A percentile compares a stretch with the other conserved stretches of the same genome.
Conservation (phyloP, 2,329 filamentous ascomycete genomes). For the Colletotrichum cuscutae region DNA sequence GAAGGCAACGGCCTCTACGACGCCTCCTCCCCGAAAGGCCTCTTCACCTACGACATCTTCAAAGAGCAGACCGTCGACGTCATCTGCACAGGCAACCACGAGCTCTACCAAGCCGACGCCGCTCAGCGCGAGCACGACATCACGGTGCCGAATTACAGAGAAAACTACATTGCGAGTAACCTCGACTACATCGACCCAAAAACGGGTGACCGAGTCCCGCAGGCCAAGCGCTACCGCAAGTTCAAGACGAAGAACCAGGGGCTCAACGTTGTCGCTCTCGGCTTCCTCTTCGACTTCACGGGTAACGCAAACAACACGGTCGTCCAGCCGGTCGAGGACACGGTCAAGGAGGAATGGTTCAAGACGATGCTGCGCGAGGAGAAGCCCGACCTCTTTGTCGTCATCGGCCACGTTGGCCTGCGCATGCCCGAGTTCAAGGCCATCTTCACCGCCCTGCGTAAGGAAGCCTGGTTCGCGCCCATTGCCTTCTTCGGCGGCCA, state of each 20-base stretch:
- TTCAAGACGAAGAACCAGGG: constrained; percentile 93
- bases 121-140: constrained; percentile 81
- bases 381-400: constrained; percentile 86
- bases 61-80: constrained; percentile 85
- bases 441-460: constrained; percentile 82
- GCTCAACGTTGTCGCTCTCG: constrained; percentile 86
- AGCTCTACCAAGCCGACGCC: constrained; percentile 86
- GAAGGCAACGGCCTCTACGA: constrained; percentile 97
- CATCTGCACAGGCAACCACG: constrained; percentile 91
- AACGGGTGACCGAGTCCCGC: constrained; percentile 76
- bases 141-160: constrained; percentile 85
- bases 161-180: constrained; percentile 89
- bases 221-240: constrained; percentile 85
- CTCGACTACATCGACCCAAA: constrained; percentile 84
- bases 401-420: constrained; percentile 86
- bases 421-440: constrained; percentile 82
- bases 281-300: constrained; percentile 94
- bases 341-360: constrained; percentile 89
- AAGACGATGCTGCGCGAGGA: constrained; percentile 85
- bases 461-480: constrained; percentile 80
- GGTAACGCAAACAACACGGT: constrained; percentile 91
- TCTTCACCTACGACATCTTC: constrained; percentile 89
- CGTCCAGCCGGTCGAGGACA: constrained; percentile 82
- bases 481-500: constrained; percentile 95
- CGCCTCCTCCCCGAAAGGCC: constrained; percentile 85